Conservation (phyloP, 306 rosid species). For the Trichosanthes truncata region DNA sequence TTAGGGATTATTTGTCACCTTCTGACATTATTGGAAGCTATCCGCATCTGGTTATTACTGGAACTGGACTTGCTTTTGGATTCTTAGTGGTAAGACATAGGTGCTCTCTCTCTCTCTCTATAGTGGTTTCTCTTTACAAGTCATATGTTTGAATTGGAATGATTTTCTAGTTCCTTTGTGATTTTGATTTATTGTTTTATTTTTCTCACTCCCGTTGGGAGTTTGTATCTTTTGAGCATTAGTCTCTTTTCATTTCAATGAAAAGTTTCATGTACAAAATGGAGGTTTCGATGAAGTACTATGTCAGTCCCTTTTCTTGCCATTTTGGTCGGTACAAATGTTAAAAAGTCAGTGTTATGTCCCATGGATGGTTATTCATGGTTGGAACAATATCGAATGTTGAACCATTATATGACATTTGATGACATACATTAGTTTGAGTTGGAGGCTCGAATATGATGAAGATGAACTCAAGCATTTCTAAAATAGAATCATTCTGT, state of each 20-base stretch:
- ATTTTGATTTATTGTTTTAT: no score
- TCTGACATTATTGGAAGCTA: conserved; percentile 53
- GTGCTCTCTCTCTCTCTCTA: background rate
- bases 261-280: background rate
- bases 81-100: conserved; percentile 68
- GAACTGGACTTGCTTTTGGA: conserved; percentile 91
- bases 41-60: conserved; percentile 71
- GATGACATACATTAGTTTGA: background rate
- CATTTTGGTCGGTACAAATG: background rate
- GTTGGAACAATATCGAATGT: no score
- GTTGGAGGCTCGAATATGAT: background rate
- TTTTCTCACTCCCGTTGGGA: no score
- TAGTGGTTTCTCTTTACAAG: no score
- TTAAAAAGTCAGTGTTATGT: background rate
- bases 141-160: no score
- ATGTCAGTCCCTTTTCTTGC: background rate
- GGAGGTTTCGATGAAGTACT: background rate
- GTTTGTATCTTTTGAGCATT: no score
- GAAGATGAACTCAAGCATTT: background rate
- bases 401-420: background rate
- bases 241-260: no score
- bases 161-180: background rate
- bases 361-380: background rate
- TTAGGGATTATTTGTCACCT: conserved; percentile 87
- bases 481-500: background rate